phyloP scores from a whole-genome alignment of 768 basidiomycete species.

The Phlegmacium glaucopus region DNA sequence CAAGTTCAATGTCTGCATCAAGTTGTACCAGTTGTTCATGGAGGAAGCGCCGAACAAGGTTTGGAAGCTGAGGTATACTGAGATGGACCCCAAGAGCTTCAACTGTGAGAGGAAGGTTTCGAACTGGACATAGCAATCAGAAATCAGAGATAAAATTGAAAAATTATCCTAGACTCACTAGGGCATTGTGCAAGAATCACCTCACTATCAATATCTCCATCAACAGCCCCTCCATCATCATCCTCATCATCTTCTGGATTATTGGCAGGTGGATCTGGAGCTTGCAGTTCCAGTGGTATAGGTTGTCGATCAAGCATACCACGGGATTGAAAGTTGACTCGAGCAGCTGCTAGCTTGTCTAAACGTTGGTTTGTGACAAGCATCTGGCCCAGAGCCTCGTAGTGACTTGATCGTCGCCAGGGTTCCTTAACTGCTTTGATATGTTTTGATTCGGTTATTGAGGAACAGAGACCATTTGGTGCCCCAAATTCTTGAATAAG shows the following conservation, averaged over 20 bases:
- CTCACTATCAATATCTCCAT: not conserved
- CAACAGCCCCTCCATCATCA: constrained; percentile 1
- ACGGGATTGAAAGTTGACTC: constrained; percentile 13
- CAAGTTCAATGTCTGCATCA: constrained; percentile 7
- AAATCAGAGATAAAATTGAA: not conserved
- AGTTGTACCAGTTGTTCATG: not conserved
- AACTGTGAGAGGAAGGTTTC: not conserved
- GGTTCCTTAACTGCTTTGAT: too few species aligned
- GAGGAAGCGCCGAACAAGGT: not conserved
- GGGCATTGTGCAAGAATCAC: not conserved
- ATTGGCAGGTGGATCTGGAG: too few species aligned
- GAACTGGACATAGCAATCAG: not conserved
- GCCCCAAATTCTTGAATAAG: too few species aligned
- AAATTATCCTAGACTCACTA: not conserved
- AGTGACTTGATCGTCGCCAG: too few species aligned
- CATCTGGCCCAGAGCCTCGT: too few species aligned
- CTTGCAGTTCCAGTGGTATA: not conserved
- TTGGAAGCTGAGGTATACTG: not conserved
- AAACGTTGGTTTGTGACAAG: too few species aligned
- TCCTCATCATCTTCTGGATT: too few species aligned
- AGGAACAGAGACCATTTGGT: too few species aligned
- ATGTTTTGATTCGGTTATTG: too few species aligned
- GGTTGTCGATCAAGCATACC: constrained; percentile 17
- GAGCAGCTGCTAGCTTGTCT: not conserved
- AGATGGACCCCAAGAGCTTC: not conserved